Base-by-base conservation (phyloP, 805 yeast species). In the Metschnikowia similis region DNA sequence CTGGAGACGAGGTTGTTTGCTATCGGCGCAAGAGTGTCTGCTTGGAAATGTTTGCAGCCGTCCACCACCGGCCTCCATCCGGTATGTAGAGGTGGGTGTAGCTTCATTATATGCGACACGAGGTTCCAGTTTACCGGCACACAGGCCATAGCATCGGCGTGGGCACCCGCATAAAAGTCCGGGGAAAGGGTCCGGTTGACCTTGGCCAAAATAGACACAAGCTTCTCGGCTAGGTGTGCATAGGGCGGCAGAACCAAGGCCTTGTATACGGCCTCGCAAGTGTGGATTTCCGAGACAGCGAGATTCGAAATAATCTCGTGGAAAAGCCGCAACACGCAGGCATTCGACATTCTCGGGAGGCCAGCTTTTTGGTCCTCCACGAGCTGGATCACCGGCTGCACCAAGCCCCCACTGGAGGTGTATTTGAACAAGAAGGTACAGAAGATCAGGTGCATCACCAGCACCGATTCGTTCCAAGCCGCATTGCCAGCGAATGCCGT, bases 21-120 rank as follows among this genome's bases (percentile, higher is more conserved):
- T 1, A 71, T 55, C 1, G 44, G 48, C 8, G 46, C 48, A 9
- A 51, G 48, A 7, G 17, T 38, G 3, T 14, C 14, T 2, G 28
- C 10, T 2, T 35, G 34, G 8, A 13, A 32, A 2, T 40, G 37
- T 7, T 38, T 17, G 13, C 39, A 13, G 8, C 44, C 54, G 1
- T 52, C 51, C 48, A 76, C 56, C 2, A 78, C 67, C 13, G 60
- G 52, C 2, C 64, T 60, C n/a, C 72, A 59, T 49, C 74, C 71
- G 28, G 72, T 64, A n/a, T 85, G 84, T 46, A 85, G 67, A 49
- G 82, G 85, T 3, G 81, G 70, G 62, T 84, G 85, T 47, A 84
- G 70, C 28, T 71, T 71, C 11, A 84, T 58, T 4, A 84, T 65
- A 34, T 77, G 69, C 1, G 64, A 67, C 4, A 85, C 61, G 47